Evolutionary conservation across 768 basidiomycete species (phyloP).

Genomic region (Asterophora parasitica): DNA sequence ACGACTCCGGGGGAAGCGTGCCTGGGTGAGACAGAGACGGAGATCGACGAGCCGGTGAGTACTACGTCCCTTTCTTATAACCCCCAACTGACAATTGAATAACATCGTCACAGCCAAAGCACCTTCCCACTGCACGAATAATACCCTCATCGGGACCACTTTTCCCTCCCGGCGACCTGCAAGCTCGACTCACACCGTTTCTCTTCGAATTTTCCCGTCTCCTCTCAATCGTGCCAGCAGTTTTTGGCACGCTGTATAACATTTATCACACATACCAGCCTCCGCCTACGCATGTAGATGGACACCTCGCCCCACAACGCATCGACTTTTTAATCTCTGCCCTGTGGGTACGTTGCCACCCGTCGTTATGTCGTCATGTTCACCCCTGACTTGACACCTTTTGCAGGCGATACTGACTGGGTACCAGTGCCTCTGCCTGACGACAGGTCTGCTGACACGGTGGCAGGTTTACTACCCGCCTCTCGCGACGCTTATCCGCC

Average conservation of each 20-base stretch:
- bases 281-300: conserved; percentile 20
- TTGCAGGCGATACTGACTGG: conserved; percentile 81
- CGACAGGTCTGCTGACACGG: conserved; percentile 83
- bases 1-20: conserved; percentile 55
- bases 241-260: conserved; percentile 53
- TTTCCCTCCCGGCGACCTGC: conserved; percentile 43
- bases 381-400: background rate
- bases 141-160: conserved; percentile 44
- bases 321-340: conserved; percentile 65
- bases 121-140: conserved; percentile 67
- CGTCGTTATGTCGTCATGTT: conserved; percentile 3
- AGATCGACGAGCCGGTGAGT: conserved; percentile 71
- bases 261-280: conserved; percentile 48
- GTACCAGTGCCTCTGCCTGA: conserved; percentile 82
- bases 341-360: conserved; percentile 54
- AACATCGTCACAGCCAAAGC: conserved; percentile 40
- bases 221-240: conserved; percentile 68
- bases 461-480: conserved; percentile 92
- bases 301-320: conserved; percentile 41
- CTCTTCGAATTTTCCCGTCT: conserved; percentile 69
- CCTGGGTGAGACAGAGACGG: conserved; percentile 77
- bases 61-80: background rate
- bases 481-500: conserved; percentile 82
- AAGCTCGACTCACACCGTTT: conserved; percentile 46
- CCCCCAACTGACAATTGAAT: background rate